phyloP scores from a whole-genome alignment of 176 grass and related monocot genomes.

The Aegilops sharonensis region DNA sequence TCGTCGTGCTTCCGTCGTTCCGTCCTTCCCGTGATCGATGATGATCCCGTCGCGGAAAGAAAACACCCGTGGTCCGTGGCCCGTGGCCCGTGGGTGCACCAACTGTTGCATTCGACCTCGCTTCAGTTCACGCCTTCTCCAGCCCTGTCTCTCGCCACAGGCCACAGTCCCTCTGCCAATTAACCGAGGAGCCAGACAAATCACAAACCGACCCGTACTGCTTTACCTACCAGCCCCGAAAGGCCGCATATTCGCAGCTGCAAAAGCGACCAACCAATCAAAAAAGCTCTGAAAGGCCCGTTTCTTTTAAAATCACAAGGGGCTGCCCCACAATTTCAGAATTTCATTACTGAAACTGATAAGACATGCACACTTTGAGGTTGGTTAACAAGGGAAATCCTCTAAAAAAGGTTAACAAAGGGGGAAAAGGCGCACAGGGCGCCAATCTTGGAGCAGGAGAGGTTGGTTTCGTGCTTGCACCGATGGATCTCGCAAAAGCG shows the following conservation, averaged over 20 bases:
- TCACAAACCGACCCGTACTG: too few relatives aligned
- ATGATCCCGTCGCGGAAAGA: neutral
- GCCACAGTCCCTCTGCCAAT: too few relatives aligned
- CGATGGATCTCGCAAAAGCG: neutral
- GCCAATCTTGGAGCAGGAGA: neutral
- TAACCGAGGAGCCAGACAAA: neutral
- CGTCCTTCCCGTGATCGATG: neutral
- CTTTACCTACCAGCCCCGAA: neutral
- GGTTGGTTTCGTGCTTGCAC: constrained; percentile 33
- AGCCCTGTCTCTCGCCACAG: neutral
- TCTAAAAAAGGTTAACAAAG: neutral
- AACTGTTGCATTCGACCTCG: neutral
- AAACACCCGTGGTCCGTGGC: too few relatives aligned
- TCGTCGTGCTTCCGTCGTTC: neutral
- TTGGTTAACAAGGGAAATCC: neutral
- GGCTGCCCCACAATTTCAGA: too few relatives aligned
- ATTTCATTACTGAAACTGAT: too few relatives aligned
- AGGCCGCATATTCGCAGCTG: neutral
- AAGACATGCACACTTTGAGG: too few relatives aligned
- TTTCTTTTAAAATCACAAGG: too few relatives aligned
- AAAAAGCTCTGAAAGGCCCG: too few relatives aligned
- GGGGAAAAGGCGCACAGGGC: neutral
- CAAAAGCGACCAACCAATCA: neutral
- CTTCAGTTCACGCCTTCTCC: too few relatives aligned
- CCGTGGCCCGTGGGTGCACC: neutral